A percentile compares a stretch with the other conserved stretches of the same genome.
Conservation (phyloP, 2,329 filamentous ascomycete species). For the Knufia petricola region DNA sequence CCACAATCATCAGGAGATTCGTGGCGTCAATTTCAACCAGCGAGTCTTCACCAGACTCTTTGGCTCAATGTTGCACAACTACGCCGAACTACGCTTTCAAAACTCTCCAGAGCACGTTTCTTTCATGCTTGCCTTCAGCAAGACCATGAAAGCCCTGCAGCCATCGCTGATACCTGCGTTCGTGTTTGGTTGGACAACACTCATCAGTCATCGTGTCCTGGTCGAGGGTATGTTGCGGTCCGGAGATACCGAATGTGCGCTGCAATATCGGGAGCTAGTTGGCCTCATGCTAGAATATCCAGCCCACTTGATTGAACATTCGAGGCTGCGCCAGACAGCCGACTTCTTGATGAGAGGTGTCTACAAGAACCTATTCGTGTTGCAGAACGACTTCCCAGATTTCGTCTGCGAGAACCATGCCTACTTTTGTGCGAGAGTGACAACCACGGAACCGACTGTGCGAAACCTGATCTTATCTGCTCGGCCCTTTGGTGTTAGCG, state of each 20-base stretch:
- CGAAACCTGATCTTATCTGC: slow-evolving; percentile 82
- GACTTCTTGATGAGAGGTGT: slow-evolving; percentile 80
- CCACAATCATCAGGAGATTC: slow-evolving; percentile 73
- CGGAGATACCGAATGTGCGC: slow-evolving; percentile 63
- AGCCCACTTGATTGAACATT: slow-evolving; percentile 67
- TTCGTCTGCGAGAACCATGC: slow-evolving; percentile 84
- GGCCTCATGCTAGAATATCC: slow-evolving; percentile 63
- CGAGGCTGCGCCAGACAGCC: slow-evolving; percentile 57
- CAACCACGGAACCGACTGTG: slow-evolving; percentile 74
- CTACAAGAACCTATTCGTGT: slow-evolving; percentile 68
- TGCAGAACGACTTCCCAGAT: slow-evolving; percentile 91
- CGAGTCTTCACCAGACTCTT: slow-evolving; percentile 87
- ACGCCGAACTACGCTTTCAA: slow-evolving; percentile 51
- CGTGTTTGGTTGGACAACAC: slow-evolving; percentile 69
- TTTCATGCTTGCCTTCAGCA: slow-evolving; percentile 62
- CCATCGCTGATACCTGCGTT: slow-evolving; percentile 74
- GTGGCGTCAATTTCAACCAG: slow-evolving; percentile 73
- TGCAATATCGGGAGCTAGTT: slow-evolving; percentile 62
- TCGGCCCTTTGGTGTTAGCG: slow-evolving; percentile 61
- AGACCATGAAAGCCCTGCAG: slow-evolving; percentile 61
- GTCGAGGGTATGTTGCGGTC: slow-evolving; percentile 66
- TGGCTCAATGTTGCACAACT: slow-evolving; percentile 70
- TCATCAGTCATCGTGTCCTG: slow-evolving; percentile 78
- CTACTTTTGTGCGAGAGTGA: slow-evolving; percentile 69
- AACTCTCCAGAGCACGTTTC: slow-evolving; percentile 54